Base-by-base conservation (phyloP, 2,329 filamentous ascomycete species). In the Rutstroemia sp. region DNA sequence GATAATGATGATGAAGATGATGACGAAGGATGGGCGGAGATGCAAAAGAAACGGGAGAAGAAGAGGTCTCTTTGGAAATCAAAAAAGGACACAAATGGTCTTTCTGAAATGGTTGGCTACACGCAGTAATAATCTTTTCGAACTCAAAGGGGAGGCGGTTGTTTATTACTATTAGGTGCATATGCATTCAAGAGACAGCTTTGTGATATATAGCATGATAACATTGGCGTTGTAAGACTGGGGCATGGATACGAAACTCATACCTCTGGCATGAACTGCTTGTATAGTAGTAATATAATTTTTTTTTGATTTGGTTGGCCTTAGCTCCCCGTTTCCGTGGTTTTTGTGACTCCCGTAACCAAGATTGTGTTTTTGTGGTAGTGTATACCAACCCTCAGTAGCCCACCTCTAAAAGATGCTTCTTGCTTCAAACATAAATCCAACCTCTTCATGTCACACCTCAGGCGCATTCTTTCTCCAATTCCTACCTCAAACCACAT, bases 1-100 rank as follows among this genome's bases (percentile, higher is more conserved):
- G 71, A 68, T 10, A 73, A 72, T 27, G 81, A 71, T 21, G 73
- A 74, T 36, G 75, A 86, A 34, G 84, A 87, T 48, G 81, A 83
- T 55, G 83, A 87, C 17, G 84, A 87, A 53, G 84, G 82, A 16
- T 88, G 84, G 84, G 83, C 81, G 60, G 81, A 83, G 30, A 86
- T 88, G 82, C 83, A 82, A 66, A 81, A 81, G 56, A 86, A 86
- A 73, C 76, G 82, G 57, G 82, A 86, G 57, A 81, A 85, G 74
- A 87, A 86, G 73, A 80, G 78, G 66, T 81, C 80, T n/a, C 61
- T 80, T 38, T 87, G 84, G 84, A 79, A 76, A 68, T 75, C 74
- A 45, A 87, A 84, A 73, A 86, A 84, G 58, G 65, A 67, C 44
- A 54, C 60, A 45, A 65, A 63, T 59, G 67, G 65, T 23, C 48